These are phyloP conservation scores for Candida parachauliodes DNA, from an alignment of 805 yeast genomes.

Conservation along the genomic window DNA sequence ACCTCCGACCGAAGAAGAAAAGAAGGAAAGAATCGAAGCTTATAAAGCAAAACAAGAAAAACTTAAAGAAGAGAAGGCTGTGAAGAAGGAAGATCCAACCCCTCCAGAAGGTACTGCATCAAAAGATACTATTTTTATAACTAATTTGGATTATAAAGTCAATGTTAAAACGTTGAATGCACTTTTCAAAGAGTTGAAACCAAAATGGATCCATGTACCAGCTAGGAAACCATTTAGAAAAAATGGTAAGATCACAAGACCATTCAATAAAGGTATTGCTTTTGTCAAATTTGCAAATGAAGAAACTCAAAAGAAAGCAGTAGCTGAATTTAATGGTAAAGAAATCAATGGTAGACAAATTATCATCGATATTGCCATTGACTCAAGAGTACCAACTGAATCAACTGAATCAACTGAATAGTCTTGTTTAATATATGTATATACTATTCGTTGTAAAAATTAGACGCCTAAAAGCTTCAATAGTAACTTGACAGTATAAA, in stretches of 20 bases:
- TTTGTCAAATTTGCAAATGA: conserved; percentile 58
- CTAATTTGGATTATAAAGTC: conserved; percentile 53
- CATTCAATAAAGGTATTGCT: conserved; percentile 60
- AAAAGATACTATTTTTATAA: conserved; percentile 55
- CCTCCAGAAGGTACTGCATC: conserved; percentile 53
- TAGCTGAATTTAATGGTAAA: conserved; percentile 64
- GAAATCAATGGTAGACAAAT: conserved; percentile 63
- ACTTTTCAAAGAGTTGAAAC: conserved; percentile 46
- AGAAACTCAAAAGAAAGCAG: conserved; percentile 67
- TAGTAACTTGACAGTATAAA: too few species aligned
- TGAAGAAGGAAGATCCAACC: conserved; percentile 11
- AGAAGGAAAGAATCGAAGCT: conserved; percentile 32
- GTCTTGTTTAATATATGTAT: too few species aligned
- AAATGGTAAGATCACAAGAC: conserved; percentile 43
- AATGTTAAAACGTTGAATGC: conserved; percentile 44
- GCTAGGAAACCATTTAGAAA: conserved; percentile 33
- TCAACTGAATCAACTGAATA: conserved; percentile 18
- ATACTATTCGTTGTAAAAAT: too few species aligned
- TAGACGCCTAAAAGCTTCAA: too few species aligned
- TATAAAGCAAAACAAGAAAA: conserved; percentile 24
- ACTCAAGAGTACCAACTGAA: conserved; percentile 37
- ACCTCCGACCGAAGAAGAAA: conserved; percentile 45
- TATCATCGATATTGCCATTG: conserved; percentile 70
- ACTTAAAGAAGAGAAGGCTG: conserved; percentile 15
- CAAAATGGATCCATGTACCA: conserved; percentile 61